phyloP scores from a whole-genome alignment of 2,329 filamentous ascomycete genomes.

The Plenodomus lindquistii region DNA sequence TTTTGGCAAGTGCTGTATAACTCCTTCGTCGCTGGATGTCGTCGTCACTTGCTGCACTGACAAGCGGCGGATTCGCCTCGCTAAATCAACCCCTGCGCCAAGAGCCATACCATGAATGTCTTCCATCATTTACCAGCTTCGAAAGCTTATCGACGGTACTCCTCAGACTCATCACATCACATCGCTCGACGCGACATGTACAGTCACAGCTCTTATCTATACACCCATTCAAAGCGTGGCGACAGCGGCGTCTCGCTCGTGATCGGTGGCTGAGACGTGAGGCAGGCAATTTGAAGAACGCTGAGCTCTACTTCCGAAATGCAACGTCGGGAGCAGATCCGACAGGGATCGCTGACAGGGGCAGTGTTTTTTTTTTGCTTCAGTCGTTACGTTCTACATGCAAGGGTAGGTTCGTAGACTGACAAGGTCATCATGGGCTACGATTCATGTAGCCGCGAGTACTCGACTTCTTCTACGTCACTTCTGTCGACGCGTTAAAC shows the following conservation, averaged over 20 bases:
- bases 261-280: constrained; percentile 27
- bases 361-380: neutral
- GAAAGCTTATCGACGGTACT: neutral
- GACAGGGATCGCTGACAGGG: constrained; percentile 1
- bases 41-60: neutral
- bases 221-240: constrained; percentile 18
- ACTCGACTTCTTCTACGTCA: constrained; percentile 11
- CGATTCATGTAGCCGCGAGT: constrained; percentile 5
- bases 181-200: constrained; percentile 3
- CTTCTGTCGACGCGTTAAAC: neutral
- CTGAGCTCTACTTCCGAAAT: constrained; percentile 20
- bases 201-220: constrained; percentile 20
- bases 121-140: neutral
- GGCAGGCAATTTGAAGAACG: constrained; percentile 12
- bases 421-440: constrained; percentile 1
- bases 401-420: constrained; percentile 12
- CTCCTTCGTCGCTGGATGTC: neutral
- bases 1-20: neutral
- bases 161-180: neutral
- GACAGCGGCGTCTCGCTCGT: constrained; percentile 12
- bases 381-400: neutral
- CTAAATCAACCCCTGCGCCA: neutral
- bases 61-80: neutral
- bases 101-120: neutral
- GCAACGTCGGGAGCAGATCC: constrained; percentile 21